These are phyloP conservation scores for Termitomyces sp. DNA, from an alignment of 768 basidiomycete genomes.

Conservation along the genomic window DNA sequence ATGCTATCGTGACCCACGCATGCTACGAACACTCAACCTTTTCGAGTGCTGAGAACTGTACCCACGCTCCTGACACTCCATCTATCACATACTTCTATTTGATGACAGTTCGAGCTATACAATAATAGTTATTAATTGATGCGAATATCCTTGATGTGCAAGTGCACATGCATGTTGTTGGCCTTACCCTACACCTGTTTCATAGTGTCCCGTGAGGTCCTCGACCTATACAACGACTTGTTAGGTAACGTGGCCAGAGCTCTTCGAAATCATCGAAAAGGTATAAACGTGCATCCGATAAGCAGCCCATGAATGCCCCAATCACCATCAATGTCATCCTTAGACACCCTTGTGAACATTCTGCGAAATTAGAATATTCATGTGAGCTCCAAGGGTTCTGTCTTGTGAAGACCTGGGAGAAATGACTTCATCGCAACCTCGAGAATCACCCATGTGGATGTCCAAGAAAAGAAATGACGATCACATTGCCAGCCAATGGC, in stretches of 20 bases:
- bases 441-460: background rate
- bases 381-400: background rate
- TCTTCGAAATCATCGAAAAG: background rate
- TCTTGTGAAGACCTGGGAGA: background rate
- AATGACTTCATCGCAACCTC: background rate
- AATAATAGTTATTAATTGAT: too few relatives aligned
- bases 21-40: too few relatives aligned
- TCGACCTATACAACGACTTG: background rate
- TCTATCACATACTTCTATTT: too few relatives aligned
- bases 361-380: conserved; percentile 3
- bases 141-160: background rate
- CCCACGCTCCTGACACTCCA: too few relatives aligned
- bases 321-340: conserved; percentile 1
- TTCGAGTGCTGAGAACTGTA: too few relatives aligned
- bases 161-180: background rate
- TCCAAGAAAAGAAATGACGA: background rate
- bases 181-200: background rate
- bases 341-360: conserved; percentile 3
- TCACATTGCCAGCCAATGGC: conserved; percentile 8
- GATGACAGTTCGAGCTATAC: background rate
- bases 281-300: background rate
- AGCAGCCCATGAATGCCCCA: background rate
- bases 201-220: background rate
- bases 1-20: too few relatives aligned
- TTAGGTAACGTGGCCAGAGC: conserved; percentile 14